Percentiles rank a stretch among this genome's conserved stretches.
Conservation (phyloP, 352 stramenopile genomes). For the Pythium graminicola region DNA sequence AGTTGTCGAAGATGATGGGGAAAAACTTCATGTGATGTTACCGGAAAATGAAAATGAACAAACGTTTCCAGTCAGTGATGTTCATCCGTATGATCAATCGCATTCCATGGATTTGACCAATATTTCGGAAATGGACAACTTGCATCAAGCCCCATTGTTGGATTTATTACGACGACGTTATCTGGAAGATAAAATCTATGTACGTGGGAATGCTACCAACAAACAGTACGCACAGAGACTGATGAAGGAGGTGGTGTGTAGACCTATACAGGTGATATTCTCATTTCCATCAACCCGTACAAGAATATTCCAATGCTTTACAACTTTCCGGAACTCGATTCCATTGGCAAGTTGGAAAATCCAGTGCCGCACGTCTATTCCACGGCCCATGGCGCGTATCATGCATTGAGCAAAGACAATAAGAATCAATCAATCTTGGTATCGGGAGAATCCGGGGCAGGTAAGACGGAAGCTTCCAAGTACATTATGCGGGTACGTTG, state of each 20-base stretch:
- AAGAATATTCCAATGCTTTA: conserved; percentile 92
- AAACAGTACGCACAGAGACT: neutral
- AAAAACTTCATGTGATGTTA: conserved; percentile 77
- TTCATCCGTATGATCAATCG: conserved; percentile 88
- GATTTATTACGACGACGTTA: conserved; percentile 85
- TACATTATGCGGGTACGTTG: conserved; percentile 82
- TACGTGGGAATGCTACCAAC: conserved; percentile 10
- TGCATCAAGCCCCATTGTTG: conserved; percentile 88
- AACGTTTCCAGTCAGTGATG: conserved; percentile 68
- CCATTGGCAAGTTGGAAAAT: conserved; percentile 81
- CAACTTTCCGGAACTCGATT: conserved; percentile 86
- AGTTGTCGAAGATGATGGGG: conserved; percentile 79
- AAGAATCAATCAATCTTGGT: conserved; percentile 87
- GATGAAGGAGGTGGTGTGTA: no score
- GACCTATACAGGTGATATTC: conserved; percentile 92
- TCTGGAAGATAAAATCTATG: conserved; percentile 90
- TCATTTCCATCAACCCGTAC: conserved; percentile 97
- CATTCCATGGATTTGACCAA: conserved; percentile 86
- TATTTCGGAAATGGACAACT: conserved; percentile 92
- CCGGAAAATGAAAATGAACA: conserved; percentile 77
- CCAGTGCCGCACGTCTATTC: conserved; percentile 83
- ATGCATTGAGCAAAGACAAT: conserved; percentile 62
- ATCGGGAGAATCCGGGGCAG: conserved; percentile 79
- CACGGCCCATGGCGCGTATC: conserved; percentile 76
- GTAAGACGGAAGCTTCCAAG: conserved; percentile 88